phyloP scores from a whole-genome alignment of 257 asterid species.

The Hygrophila difformis region DNA sequence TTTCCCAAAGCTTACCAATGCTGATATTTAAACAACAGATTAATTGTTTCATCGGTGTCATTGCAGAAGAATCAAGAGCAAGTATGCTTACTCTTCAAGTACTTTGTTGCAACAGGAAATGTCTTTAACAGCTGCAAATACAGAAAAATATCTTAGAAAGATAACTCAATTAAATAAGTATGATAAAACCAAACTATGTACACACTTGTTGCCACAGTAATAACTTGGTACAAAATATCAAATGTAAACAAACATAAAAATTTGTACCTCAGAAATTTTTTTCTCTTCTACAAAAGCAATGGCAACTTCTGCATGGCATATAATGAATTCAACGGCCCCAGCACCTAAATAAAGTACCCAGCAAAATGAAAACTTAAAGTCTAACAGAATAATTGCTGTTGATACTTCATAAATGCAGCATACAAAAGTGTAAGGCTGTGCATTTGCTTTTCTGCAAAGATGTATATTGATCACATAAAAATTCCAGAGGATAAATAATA shows the following conservation, averaged over 20 bases:
- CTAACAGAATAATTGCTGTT: not conserved
- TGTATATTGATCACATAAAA: not conserved
- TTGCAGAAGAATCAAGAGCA: conserved; percentile 10
- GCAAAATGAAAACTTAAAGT: conserved; percentile 15
- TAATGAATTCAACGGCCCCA: conserved; percentile 86
- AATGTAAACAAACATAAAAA: too few species aligned
- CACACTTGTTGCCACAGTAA: too few species aligned
- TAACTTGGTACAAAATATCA: too few species aligned
- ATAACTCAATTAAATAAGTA: too few species aligned
- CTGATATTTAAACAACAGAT: conserved; percentile 32
- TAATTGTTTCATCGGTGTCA: conserved; percentile 14
- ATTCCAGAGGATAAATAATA: not conserved
- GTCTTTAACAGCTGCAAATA: conserved; percentile 74
- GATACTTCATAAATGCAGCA: conserved; percentile 14
- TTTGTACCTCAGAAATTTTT: conserved; percentile 59
- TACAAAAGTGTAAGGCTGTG: not conserved
- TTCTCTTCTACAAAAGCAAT: conserved; percentile 90
- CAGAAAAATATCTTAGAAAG: conserved; percentile 20
- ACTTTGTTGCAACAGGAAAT: conserved; percentile 51
- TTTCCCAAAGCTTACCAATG: conserved; percentile 76
- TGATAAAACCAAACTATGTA: too few species aligned
- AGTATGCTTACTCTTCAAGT: conserved; percentile 68
- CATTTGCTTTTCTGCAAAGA: not conserved
- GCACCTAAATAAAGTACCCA: conserved; percentile 83
- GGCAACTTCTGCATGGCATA: conserved; percentile 88